phyloP scores from a whole-genome alignment of 495 filamentous ascomycete species.

The Xylaria longipes region DNA sequence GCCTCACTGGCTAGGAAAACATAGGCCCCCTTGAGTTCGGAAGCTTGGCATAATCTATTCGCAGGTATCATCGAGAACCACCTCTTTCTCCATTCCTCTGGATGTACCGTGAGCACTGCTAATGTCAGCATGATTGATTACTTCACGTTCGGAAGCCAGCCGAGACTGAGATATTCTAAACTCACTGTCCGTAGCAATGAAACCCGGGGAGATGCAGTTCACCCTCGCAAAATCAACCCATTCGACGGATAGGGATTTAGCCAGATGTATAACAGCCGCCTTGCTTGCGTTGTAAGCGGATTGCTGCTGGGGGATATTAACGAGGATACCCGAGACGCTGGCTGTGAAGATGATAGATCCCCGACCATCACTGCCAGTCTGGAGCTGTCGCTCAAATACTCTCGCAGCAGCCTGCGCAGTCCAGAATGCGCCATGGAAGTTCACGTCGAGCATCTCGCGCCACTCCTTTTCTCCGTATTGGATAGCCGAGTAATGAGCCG shows the following conservation, averaged over 20 bases:
- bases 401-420: constrained; percentile 72
- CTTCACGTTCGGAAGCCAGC: neutral
- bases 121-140: constrained; percentile 19
- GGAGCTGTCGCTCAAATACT: constrained; percentile 67
- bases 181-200: constrained; percentile 40
- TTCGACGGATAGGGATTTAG: constrained; percentile 63
- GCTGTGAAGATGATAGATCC: constrained; percentile 63
- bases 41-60: constrained; percentile 54
- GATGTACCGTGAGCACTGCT: constrained; percentile 35
- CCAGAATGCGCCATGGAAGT: constrained; percentile 76
- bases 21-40: constrained; percentile 73
- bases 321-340: constrained; percentile 68
- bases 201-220: constrained; percentile 65
- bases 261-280: constrained; percentile 63
- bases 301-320: constrained; percentile 70
- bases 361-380: constrained; percentile 54
- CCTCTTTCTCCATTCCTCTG: constrained; percentile 32
- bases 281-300: constrained; percentile 67
- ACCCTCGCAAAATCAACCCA: constrained; percentile 59
- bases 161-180: neutral
- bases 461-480: constrained; percentile 70
- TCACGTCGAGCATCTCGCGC: constrained; percentile 72
- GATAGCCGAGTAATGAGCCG: constrained; percentile 66
- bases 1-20: constrained; percentile 70
- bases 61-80: constrained; percentile 38